Percentiles rank a stretch among this genome's conserved stretches.
phyloP scores from a whole-genome alignment of 176 grass and related monocot species.

The Pontederia crassipes region DNA sequence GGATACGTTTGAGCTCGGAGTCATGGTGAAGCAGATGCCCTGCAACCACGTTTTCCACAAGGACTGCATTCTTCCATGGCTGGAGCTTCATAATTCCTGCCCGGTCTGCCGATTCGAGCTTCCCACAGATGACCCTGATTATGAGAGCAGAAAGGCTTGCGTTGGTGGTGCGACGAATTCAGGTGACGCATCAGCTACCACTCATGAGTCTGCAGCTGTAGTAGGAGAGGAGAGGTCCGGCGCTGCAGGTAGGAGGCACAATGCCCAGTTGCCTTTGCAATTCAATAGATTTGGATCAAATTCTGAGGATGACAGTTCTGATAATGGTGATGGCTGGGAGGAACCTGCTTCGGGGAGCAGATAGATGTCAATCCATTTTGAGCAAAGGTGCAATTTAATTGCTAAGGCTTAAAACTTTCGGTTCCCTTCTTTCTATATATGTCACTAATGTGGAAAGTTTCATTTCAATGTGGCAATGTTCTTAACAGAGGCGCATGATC shows the following conservation, averaged over 20 bases:
- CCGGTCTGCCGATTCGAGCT: slow-evolving; percentile 87
- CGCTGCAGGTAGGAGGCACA: not conserved
- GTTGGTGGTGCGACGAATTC: not conserved
- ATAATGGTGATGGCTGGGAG: too few species aligned
- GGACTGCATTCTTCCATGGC: slow-evolving; percentile 72
- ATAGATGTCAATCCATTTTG: too few species aligned
- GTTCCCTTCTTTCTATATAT: too few species aligned
- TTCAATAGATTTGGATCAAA: too few species aligned
- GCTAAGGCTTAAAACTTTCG: too few species aligned
- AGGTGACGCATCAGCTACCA: not conserved
- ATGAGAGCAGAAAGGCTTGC: slow-evolving; percentile 25
- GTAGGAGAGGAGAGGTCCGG: not conserved
- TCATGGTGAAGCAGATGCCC: slow-evolving; percentile 82
- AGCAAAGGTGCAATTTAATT: too few species aligned
- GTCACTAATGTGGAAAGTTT: too few species aligned
- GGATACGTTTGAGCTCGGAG: slow-evolving; percentile 72
- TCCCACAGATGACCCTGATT: slow-evolving; percentile 74
- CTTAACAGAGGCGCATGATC: too few species aligned
- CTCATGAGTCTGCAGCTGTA: not conserved
- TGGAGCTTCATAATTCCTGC: slow-evolving; percentile 89
- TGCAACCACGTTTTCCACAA: slow-evolving; percentile 88
- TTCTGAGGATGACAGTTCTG: too few species aligned
- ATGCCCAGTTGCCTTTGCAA: not conserved
- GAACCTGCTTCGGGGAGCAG: too few species aligned
- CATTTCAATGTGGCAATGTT: too few species aligned